Evolutionary conservation across 2,329 filamentous ascomycete species (phyloP), one percentile per base, ranked within the genome.

Genomic region (Fusarium transvaalense): DNA sequence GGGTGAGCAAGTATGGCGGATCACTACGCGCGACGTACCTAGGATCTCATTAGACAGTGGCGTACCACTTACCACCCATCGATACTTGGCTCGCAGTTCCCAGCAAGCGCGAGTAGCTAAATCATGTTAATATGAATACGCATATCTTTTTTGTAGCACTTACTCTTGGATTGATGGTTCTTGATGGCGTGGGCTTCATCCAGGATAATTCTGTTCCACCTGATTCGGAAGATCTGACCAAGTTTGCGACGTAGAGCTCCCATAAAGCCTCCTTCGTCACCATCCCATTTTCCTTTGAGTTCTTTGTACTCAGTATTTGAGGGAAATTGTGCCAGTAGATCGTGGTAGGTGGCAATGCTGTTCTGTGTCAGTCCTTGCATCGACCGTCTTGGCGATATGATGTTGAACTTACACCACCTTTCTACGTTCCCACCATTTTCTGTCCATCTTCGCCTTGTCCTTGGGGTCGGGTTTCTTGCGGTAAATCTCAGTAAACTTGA

Each of bases 111-210:
- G n/a, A 37, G 2, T 10, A 1, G 41, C 10, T 1, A 34, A 54
- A 23, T 1, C 37, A 48, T 41, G 52, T 38, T 25, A 57, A 12
- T 29, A 12, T 29, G 29, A 12, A 29, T 29, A 29, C 10, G 3
- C 10, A 9, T 29, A 12, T 9, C 10, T 29, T 12, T 7, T 29
- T 12, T 19, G 35, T 9, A 19, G 10, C 10, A 23, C 43, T 34
- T 46, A 80, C 79, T 76, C 10, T 66, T 55, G 0, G 76, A 74
- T 0, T 57, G 57, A 8, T 81, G 75, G 31, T 87, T 88, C 63
- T 88, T 88, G 62, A 32, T 34, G 6, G 14, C 69, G 50, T 89
- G 86, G 0, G 83, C 86, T 68, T 89, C 87, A 45, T 89, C 87
- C 0, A 89, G 76, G 2, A 89, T 80, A 5, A 89, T 62, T 2